A percentile compares a stretch with the other conserved stretches of the same genome.
These are phyloP conservation scores for Penicillium verhagenii DNA, from an alignment of 495 filamentous ascomycete genomes.

Conservation along the genomic window DNA sequence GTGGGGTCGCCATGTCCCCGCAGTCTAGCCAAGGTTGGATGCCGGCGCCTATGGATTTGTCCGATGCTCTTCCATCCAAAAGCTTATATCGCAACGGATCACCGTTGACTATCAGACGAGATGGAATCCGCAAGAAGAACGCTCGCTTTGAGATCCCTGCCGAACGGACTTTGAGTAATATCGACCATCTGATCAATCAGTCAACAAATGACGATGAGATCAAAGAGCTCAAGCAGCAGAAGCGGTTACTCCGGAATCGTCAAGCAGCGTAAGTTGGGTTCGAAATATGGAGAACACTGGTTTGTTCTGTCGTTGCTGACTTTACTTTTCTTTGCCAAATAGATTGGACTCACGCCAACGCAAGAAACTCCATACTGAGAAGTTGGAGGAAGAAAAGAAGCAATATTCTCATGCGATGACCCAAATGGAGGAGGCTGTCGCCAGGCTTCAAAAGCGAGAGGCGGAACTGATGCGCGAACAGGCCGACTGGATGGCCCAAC, in stretches of 20 bases:
- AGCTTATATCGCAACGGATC: conserved; percentile 77
- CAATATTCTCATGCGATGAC: conserved; percentile 71
- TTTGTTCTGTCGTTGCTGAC: neutral
- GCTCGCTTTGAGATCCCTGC: conserved; percentile 96
- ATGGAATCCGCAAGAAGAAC: conserved; percentile 99
- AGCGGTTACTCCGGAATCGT: conserved; percentile 88
- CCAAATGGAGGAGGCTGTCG: conserved; percentile 76
- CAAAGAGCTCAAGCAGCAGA: conserved; percentile 98
- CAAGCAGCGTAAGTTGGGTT: conserved; percentile 81
- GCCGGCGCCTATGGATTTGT: conserved; percentile 53
- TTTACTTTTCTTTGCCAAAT: neutral
- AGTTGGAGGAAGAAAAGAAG: conserved; percentile 96
- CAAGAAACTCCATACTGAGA: conserved; percentile 98
- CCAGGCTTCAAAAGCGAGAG: conserved; percentile 52
- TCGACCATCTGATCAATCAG: conserved; percentile 87
- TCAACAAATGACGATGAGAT: conserved; percentile 90
- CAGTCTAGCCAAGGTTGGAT: conserved; percentile 65
- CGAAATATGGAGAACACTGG: neutral
- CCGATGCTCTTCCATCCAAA: conserved; percentile 70
- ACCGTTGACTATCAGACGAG: conserved; percentile 69
- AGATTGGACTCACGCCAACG: conserved; percentile 95
- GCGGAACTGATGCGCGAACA: conserved; percentile 64
- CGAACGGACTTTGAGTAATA: conserved; percentile 89
- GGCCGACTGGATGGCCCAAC: conserved; percentile 63
- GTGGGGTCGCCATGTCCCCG: conserved; percentile 57